A percentile compares a stretch with the other conserved stretches of the same genome.
phyloP scores from a whole-genome alignment of 768 basidiomycete species.

The Leccinum aurantiacum region DNA sequence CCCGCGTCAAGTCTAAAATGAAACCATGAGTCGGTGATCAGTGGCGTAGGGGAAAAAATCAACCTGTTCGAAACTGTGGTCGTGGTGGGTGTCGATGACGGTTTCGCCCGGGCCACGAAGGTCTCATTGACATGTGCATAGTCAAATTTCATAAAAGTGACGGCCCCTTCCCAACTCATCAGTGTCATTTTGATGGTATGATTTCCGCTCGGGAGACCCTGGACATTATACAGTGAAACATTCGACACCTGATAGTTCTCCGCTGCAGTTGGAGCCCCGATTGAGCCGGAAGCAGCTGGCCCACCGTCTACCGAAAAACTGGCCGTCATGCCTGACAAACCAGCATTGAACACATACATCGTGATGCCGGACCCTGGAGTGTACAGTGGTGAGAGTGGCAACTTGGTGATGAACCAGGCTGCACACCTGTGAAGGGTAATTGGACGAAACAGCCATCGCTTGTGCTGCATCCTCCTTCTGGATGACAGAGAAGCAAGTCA shows the following conservation, averaged over 20 bases:
- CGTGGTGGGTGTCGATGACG: no score
- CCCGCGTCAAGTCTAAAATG: conserved; percentile 12
- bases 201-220: conserved; percentile 15
- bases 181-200: conserved; percentile 22
- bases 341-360: conserved; percentile 28
- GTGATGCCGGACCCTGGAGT: conserved; percentile 25
- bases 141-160: conserved; percentile 18
- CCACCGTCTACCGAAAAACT: conserved; percentile 21
- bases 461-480: conserved; percentile 20
- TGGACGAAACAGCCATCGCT: conserved; percentile 17
- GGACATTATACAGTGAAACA: conserved; percentile 17
- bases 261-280: not conserved
- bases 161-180: no score
- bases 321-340: conserved; percentile 5
- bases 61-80: conserved; percentile 9
- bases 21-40: conserved; percentile 7
- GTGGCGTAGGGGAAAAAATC: not conserved
- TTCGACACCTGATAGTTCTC: conserved; percentile 22
- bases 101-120: conserved; percentile 5
- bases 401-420: not conserved
- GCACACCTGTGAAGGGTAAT: conserved; percentile 24
- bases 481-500: not conserved
- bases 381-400: not conserved
- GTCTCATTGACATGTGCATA: conserved; percentile 28
- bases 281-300: conserved; percentile 3